Conservation (phyloP, 129 eudicot species). For the Erigeron canadensis region DNA sequence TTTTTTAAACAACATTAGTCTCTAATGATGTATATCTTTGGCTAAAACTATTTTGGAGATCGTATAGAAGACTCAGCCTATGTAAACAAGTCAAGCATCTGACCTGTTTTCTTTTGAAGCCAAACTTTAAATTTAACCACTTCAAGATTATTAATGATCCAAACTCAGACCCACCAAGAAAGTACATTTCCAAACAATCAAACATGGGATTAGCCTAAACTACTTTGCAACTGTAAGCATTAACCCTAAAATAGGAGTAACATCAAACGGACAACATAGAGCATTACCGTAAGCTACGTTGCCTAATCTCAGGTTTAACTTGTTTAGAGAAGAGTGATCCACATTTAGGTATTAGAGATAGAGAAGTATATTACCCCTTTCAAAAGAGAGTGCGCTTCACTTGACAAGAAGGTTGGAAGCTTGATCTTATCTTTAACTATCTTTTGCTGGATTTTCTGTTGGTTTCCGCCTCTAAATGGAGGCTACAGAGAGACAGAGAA, state of each 20-base stretch:
- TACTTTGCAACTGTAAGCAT: not conserved
- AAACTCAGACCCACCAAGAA: not conserved
- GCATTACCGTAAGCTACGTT: not conserved
- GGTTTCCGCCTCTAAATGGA: constrained; percentile 70
- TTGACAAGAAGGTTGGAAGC: constrained; percentile 75
- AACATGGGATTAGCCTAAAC: not conserved
- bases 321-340: not conserved
- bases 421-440: constrained; percentile 72
- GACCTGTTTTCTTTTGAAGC: no score
- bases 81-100: no score
- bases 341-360: not conserved
- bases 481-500: constrained; percentile 50
- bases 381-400: constrained; percentile 76
- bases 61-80: no score
- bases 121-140: no score
- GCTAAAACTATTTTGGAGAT: no score
- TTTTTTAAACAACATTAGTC: no score
- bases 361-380: constrained; percentile 60
- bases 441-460: constrained; percentile 71
- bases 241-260: not conserved
- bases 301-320: not conserved
- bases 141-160: not conserved
- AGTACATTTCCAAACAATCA: not conserved
- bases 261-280: not conserved
- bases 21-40: no score